Conservation (phyloP, 257 asterid species). For the Ligustrum vulgare region DNA sequence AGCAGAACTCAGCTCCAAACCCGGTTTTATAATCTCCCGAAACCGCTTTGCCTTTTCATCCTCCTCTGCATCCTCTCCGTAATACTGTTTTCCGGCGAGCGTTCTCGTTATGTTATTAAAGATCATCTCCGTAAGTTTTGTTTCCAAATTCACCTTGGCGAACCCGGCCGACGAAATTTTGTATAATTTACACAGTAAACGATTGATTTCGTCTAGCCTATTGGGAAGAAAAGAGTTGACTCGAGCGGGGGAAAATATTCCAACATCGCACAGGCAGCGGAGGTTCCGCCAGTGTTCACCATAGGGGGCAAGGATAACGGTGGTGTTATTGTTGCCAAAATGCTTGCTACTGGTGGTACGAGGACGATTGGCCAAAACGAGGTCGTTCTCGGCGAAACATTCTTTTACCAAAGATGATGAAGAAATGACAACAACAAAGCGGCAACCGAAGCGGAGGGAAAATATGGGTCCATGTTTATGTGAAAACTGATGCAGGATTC, state of each 20-base stretch:
- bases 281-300: constrained; percentile 32
- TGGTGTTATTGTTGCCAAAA: constrained; percentile 12
- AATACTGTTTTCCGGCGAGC: constrained; percentile 33
- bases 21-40: constrained; percentile 15
- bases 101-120: constrained; percentile 36
- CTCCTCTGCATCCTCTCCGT: constrained; percentile 22
- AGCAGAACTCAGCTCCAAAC: constrained; percentile 15
- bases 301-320: constrained; percentile 17
- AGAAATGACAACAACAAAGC: constrained; percentile 20
- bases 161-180: too few species aligned
- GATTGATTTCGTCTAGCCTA: background rate
- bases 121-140: constrained; percentile 6
- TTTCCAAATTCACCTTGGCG: too few species aligned
- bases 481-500: too few species aligned
- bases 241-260: constrained; percentile 23
- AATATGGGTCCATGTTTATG: constrained; percentile 23
- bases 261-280: constrained; percentile 24
- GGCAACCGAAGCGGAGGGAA: constrained; percentile 13
- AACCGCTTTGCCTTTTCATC: constrained; percentile 26
- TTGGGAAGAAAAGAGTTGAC: constrained; percentile 18
- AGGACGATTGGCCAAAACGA: constrained; percentile 29
- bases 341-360: background rate
- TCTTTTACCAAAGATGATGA: background rate
- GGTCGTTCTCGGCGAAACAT: too few species aligned
- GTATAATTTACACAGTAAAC: too few species aligned